Base-by-base conservation (phyloP, 1,284 basidiomycete genomes). In the Apiotrichum laibachii region DNA sequence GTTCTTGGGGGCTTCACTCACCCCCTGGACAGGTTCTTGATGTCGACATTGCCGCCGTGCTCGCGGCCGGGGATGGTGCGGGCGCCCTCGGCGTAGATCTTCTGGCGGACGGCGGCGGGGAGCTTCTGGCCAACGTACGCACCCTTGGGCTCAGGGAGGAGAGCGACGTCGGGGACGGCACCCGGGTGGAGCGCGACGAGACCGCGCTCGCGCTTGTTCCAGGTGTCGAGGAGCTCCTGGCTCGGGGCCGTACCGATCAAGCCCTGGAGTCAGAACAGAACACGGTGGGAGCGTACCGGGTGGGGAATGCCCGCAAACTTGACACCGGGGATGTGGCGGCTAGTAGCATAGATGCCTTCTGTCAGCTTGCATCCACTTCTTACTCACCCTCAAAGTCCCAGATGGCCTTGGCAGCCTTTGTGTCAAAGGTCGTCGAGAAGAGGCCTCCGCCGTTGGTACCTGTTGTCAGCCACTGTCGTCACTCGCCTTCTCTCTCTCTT, bases 21-120 rank as follows among this genome's bases (percentile, higher is more conserved):
- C 8, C 3, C 3, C 31, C 53, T 15, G 33, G 53, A 31, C 26
- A 31, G 26, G 26, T 31, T 40, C 56, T 61, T 61, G 75, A 89
- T 89, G 77, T 90, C 88, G 67, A 87, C 88, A 66, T 90, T 90
- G 26, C 88, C 88, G n/a, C 88, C 88, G 72, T 89, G 87, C 72
- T 89, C 88, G 26, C 88, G 75, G n/a, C 85, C 86, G 8, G 88
- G 88, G 50, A 88, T 80, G 0, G 88, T 90, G 60, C 88, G 81
- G 33, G 88, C 88, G 18, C 88, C 88, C 66, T 90, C 87, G 37
- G 68, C 71, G 18, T 82, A 81, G 62, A 90, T 85, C 78, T 82
- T 86, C 63, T 82, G 77, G 57, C 75, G 72, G 1, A 86, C 70
- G 1, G 82, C 79, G 2, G 78, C 71, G 15, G 79, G 67, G 9